Evolutionary conservation across 352 stramenopile genomes (phyloP), one percentile per base, ranked within the genome.

Genomic region (Phytopythium ostracodes): DNA sequence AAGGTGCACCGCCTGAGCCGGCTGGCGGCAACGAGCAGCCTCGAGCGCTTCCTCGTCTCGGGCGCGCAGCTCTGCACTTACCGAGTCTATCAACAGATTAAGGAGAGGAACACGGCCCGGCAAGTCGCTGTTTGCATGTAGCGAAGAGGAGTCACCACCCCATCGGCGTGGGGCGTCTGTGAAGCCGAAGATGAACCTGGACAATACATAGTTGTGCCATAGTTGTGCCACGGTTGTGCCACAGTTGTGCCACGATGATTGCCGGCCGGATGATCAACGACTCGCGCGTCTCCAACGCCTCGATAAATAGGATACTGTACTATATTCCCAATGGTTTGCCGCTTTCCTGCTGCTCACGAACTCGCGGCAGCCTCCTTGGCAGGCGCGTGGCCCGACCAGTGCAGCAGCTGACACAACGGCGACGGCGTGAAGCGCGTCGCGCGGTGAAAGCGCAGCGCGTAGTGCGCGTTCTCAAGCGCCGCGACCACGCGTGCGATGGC

Each of bases 401-500:
- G 85, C 59, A 94, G 59, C 66, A 95, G 54, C 47, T 93, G 82
- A 31, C 73, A 88, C 40, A 95, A 63, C n/a, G 84, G 86, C 35
- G 86, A 89, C 22, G 84, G 84, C 44, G 84, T 84, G 59, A 95
- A 93, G 55, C 79, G 73, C n/a, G 76, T 88, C 15, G 82, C 64
- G 5, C 79, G 82, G 46, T 93, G 84, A 67, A 90, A 95, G 49
- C 67, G 81, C 20, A 93, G 59, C 17, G 86, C 84, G 64, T 89
- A 93, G 61, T 83, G 92, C 4, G 80, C 81, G 66, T 93, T 89
- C 65, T 95, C 86, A 55, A 95, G 69, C n/a, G 84, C 86, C 0
- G 84, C 61, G 29, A 92, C 86, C 29, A 92, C 84, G 29, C 86
- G 86, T 33, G 82, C 84, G 27, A 94, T 84, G 20, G 79, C 84